phyloP scores from a whole-genome alignment of 179 eudicot genomes.

The Camellia oleifera region DNA sequence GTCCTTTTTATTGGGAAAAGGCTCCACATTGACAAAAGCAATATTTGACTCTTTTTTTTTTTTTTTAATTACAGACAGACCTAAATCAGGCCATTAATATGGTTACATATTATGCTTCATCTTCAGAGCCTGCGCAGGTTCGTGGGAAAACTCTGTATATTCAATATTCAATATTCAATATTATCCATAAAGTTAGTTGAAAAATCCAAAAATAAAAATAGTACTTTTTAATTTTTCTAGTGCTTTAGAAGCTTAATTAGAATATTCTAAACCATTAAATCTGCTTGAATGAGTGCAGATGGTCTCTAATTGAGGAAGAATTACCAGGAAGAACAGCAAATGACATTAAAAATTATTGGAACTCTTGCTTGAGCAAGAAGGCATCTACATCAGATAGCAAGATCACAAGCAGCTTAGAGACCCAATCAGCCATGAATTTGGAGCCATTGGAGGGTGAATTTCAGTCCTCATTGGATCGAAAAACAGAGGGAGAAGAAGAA shows the following conservation, averaged over 20 bases:
- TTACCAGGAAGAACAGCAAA: conserved; percentile 11
- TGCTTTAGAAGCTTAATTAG: too few species aligned
- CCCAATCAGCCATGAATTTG: background rate
- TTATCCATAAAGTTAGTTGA: too few species aligned
- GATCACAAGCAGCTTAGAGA: background rate
- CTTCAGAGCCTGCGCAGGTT: conserved; percentile 64
- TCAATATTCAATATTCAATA: conserved; percentile 39
- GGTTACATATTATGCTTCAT: conserved; percentile 69
- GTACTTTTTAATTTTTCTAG: too few species aligned
- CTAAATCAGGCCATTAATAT: conserved; percentile 70
- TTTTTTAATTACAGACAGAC: conserved; percentile 42
- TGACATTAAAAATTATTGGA: conserved; percentile 5
- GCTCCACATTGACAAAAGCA: background rate
- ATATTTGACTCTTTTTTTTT: background rate
- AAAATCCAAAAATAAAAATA: too few species aligned
- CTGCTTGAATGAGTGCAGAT: background rate
- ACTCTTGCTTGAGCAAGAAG: conserved; percentile 4
- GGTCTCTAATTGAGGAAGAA: conserved; percentile 15
- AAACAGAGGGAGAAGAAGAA: background rate
- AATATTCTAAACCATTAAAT: too few species aligned
- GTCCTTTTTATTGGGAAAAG: background rate
- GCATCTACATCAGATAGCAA: background rate
- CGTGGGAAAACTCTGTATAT: conserved; percentile 68
- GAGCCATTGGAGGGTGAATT: background rate
- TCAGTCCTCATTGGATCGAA: background rate